Percentiles rank a stretch among this genome's conserved stretches.
Conservation (phyloP, 1,284 basidiomycete species). For the Trichosporon faecale region DNA sequence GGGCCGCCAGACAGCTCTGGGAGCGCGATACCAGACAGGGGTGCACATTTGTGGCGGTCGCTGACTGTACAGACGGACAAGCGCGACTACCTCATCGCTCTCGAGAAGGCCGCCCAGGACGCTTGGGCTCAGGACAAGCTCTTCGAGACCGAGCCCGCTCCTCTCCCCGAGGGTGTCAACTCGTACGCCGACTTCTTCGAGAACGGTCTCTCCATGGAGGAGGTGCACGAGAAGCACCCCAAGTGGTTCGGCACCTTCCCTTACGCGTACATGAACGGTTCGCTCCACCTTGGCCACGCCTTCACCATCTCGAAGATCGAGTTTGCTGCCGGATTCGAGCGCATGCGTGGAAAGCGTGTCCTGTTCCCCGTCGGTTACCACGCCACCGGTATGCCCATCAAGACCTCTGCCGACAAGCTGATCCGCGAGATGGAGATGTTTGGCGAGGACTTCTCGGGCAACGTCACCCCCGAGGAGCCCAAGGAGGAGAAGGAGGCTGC, state of each 20-base stretch:
- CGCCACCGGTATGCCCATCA: slow-evolving; percentile 98
- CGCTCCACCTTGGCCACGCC: slow-evolving; percentile 93
- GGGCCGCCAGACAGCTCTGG: not conserved
- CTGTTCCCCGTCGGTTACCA: slow-evolving; percentile 96
- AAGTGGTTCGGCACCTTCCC: slow-evolving; percentile 98
- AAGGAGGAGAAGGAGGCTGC: slow-evolving; percentile 42
- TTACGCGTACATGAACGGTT: slow-evolving; percentile 98
- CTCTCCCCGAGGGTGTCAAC: slow-evolving; percentile 62
- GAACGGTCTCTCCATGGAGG: slow-evolving; percentile 53
- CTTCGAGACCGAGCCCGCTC: slow-evolving; percentile 83
- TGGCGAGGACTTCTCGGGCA: slow-evolving; percentile 77
- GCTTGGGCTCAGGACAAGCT: slow-evolving; percentile 62
- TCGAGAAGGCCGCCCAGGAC: slow-evolving; percentile 81
- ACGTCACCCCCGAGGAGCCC: slow-evolving; percentile 25
- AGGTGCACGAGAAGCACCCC: slow-evolving; percentile 64
- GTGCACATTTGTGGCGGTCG: not conserved
- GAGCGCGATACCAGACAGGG: not conserved
- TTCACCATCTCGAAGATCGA: slow-evolving; percentile 99
- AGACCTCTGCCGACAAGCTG: slow-evolving; percentile 94
- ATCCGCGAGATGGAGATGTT: slow-evolving; percentile 97
- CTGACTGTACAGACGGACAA: slow-evolving; percentile 71
- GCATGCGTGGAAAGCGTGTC: slow-evolving; percentile 91
- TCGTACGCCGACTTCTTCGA: slow-evolving; percentile 58
- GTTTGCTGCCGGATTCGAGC: slow-evolving; percentile 91
- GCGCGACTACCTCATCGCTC: slow-evolving; percentile 75